Percentiles rank a stretch among this genome's conserved stretches.
These are phyloP conservation scores for Fusarium azukiicola DNA, from an alignment of 2,329 filamentous ascomycete species.

Conservation along the genomic window DNA sequence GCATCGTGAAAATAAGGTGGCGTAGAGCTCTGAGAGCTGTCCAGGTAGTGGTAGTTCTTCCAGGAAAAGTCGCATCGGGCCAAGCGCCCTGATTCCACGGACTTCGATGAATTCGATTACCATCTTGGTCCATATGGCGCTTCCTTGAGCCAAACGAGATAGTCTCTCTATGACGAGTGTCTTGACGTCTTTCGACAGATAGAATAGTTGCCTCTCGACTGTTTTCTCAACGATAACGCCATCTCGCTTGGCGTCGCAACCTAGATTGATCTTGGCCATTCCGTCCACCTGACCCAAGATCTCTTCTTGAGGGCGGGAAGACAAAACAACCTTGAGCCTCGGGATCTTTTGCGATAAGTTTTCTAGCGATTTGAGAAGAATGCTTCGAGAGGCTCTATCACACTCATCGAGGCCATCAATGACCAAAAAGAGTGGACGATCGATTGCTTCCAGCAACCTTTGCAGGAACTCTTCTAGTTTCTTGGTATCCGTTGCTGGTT, in stretches of 20 bases:
- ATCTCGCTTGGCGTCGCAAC: constrained; percentile 21
- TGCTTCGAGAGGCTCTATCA: constrained; percentile 48
- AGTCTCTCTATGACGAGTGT: constrained; percentile 37
- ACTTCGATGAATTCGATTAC: constrained; percentile 38
- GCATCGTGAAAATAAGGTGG: constrained; percentile 35
- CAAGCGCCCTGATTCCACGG: constrained; percentile 21
- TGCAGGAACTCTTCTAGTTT: constrained; percentile 37
- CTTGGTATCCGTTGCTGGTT: constrained; percentile 28
- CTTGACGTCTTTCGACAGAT: constrained; percentile 38
- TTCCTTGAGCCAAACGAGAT: constrained; percentile 41
- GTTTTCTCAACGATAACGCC: constrained; percentile 30
- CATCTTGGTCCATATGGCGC: constrained; percentile 45
- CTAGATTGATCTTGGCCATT: constrained; percentile 30
- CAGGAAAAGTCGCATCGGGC: constrained; percentile 32
- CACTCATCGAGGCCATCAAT: constrained; percentile 57
- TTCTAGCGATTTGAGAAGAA: constrained; percentile 39
- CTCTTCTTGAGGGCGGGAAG: constrained; percentile 30
- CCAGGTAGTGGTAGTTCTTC: constrained; percentile 25
- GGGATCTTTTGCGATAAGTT: constrained; percentile 24
- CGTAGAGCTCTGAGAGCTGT: constrained; percentile 40
- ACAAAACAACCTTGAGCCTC: constrained; percentile 41
- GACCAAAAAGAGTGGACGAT: constrained; percentile 42
- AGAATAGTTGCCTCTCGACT: constrained; percentile 26
- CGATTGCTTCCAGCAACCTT: constrained; percentile 26
- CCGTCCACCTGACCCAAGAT: constrained; percentile 28